Conservation (phyloP, 2,329 filamentous ascomycete species). For the Colletotrichum melonis region DNA sequence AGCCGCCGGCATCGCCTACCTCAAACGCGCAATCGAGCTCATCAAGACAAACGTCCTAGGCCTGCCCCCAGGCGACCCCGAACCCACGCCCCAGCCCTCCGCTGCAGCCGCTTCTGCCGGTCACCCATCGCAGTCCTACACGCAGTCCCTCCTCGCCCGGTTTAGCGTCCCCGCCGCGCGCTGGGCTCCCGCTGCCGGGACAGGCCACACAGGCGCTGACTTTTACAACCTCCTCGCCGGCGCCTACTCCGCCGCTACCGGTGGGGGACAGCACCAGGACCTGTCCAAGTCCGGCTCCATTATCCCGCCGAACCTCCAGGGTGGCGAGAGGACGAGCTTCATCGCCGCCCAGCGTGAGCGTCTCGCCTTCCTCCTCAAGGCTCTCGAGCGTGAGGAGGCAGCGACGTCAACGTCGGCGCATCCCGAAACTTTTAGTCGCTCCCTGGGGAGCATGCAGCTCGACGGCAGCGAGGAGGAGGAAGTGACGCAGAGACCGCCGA, state of each 20-base stretch:
- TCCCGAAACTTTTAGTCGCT: slow-evolving; percentile 39
- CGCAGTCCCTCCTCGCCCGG: slow-evolving; percentile 83
- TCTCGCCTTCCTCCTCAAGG: slow-evolving; percentile 78
- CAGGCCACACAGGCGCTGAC: slow-evolving; percentile 64
- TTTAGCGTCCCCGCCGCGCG: slow-evolving; percentile 84
- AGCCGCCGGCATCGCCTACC: slow-evolving; percentile 79
- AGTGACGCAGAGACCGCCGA: slow-evolving; percentile 54
- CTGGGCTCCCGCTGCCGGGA: slow-evolving; percentile 59
- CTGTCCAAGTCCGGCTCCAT: slow-evolving; percentile 50
- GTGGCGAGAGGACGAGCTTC: slow-evolving; percentile 76
- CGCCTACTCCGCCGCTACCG: slow-evolving; percentile 74
- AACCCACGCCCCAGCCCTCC: slow-evolving; percentile 52
- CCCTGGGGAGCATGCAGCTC: slow-evolving; percentile 32
- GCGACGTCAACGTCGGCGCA: slow-evolving; percentile 55
- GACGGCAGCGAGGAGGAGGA: slow-evolving; percentile 31
- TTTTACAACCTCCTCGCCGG: slow-evolving; percentile 83
- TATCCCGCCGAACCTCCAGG: slow-evolving; percentile 76
- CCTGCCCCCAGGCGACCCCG: slow-evolving; percentile 67
- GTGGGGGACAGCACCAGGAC: slow-evolving; percentile 53
- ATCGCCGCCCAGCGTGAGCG: slow-evolving; percentile 83
- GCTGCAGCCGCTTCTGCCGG: slow-evolving; percentile 50
- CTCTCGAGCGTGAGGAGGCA: slow-evolving; percentile 82
- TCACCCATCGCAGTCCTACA: slow-evolving; percentile 69
- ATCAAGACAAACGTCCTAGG: slow-evolving; percentile 84
- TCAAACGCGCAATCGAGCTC: slow-evolving; percentile 77